Evolutionary conservation across 441 rosid genomes (phyloP).

Genomic region (Hura crepitans): DNA sequence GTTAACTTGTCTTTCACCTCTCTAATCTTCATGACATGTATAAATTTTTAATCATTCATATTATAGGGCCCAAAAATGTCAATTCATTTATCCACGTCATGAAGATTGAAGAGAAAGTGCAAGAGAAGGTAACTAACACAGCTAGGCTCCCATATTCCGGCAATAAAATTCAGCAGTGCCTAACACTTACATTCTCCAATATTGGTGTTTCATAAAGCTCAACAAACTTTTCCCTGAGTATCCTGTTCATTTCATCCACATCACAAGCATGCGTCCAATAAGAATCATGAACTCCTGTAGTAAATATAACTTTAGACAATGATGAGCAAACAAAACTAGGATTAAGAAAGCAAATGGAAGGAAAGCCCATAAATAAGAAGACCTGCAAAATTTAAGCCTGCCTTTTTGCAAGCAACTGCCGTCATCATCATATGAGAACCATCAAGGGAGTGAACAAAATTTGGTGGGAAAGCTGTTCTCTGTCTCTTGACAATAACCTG

Average conservation of each 20-base stretch:
- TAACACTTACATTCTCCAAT: slow-evolving; percentile 74
- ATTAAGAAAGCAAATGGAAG: slow-evolving; percentile 15
- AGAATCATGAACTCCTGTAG: slow-evolving; percentile 95
- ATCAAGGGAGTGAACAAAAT: slow-evolving; percentile 97
- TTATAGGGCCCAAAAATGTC: too few relatives aligned
- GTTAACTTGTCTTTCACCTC: too few relatives aligned
- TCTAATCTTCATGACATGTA: too few relatives aligned
- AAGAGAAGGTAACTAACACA: too few relatives aligned
- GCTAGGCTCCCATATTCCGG: background rate
- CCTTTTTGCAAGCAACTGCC: slow-evolving; percentile 84
- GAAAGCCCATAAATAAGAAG: slow-evolving; percentile 7
- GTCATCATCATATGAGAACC: slow-evolving; percentile 99
- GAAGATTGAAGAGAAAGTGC: too few relatives aligned
- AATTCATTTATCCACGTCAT: too few relatives aligned
- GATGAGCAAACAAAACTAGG: slow-evolving; percentile 23
- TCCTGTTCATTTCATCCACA: slow-evolving; percentile 78
- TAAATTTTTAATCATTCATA: too few relatives aligned
- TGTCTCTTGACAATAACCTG: slow-evolving; percentile 83
- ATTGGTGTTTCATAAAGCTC: slow-evolving; percentile 85
- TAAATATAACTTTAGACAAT: slow-evolving; percentile 19
- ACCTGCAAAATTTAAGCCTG: slow-evolving; percentile 96
- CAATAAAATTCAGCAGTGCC: background rate
- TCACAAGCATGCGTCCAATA: slow-evolving; percentile 98
- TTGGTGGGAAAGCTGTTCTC: slow-evolving; percentile 96
- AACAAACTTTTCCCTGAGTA: slow-evolving; percentile 86